Base-by-base conservation (phyloP, 208 protist genomes). In the Trypanosoma platydactyli region DNA sequence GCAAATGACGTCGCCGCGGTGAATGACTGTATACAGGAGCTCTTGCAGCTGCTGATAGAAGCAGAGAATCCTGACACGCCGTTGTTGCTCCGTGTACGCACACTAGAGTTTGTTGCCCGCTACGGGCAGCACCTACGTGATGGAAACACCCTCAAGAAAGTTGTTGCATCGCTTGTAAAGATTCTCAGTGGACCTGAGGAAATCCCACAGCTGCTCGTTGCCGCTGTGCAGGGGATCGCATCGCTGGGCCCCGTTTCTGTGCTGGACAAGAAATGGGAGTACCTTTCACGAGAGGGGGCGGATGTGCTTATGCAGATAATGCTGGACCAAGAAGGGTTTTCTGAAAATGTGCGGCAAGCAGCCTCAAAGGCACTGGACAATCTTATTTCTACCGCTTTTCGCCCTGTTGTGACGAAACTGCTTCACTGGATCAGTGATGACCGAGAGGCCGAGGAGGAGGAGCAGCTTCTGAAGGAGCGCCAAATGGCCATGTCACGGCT, bases 251-350 rank as follows among this genome's bases (percentile, higher is more conserved):
- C 84, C 5, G 78, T 92, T 30, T 90, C 90, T 24, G 81, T 86
- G 69, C 67, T 89, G 30, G 84, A 94, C 64, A 92, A 92, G 64
- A 80, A 76, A 50, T 86, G 73, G 70, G 87, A 94, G 67, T 92
- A 88, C 65, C 76, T 96, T 3, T 80, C 88, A 0, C 86, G 91
- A 13, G 91, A 96, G 45, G 91, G 86, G 5, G 84, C 88, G 1
- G 91, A 96, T 69, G 78, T 96, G 20, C 71, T 96, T 13, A 90
- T 96, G 81, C 91, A 96, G 72, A 84, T 96, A 15, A 87, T 88
- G 71, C 49, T 94, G 29, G 88, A 92, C 68, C 70, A 81, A 45
- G 81, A 88, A n/a, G 85, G 82, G 11, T 96, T 96, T 69, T 63
- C 79, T 0, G 84, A 87, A 64, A 56, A 56, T 24, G 88, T 91